phyloP scores from a whole-genome alignment of 2,329 filamentous ascomycete species.

The Neofusicoccum laricinum region DNA sequence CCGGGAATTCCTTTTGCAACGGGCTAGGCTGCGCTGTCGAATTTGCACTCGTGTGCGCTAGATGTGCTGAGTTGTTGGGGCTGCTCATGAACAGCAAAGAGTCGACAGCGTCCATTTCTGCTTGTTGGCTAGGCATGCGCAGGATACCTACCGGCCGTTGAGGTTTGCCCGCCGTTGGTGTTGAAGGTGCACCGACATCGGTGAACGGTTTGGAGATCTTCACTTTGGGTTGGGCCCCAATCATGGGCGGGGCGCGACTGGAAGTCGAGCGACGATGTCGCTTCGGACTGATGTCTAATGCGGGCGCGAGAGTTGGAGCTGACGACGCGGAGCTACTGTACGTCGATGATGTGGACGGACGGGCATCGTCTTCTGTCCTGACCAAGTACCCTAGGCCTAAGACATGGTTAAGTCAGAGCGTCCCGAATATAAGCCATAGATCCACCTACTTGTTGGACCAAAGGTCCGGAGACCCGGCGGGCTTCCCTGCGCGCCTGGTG shows the following conservation, averaged over 20 bases:
- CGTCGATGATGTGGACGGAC: conserved; percentile 29
- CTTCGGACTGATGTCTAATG: conserved; percentile 30
- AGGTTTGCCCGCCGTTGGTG: conserved; percentile 30
- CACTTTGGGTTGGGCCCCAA: conserved; percentile 30
- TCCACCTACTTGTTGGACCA: conserved; percentile 1
- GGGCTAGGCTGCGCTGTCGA: conserved; percentile 26
- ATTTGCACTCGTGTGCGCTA: background rate
- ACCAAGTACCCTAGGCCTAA: conserved; percentile 2
- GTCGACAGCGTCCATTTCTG: conserved; percentile 78
- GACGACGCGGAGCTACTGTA: conserved; percentile 24
- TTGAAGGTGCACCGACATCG: conserved; percentile 23
- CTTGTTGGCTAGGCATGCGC: conserved; percentile 67
- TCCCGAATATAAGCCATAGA: background rate
- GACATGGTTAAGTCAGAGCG: background rate
- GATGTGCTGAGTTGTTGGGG: conserved; percentile 62
- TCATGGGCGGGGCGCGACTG: conserved; percentile 30
- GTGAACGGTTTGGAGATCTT: conserved; percentile 16
- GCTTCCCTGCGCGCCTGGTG: conserved; percentile 22
- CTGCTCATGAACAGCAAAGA: conserved; percentile 79
- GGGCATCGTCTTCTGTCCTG: conserved; percentile 27
- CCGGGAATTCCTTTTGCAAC: conserved; percentile 26
- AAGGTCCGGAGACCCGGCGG: background rate
- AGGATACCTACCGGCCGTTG: conserved; percentile 49
- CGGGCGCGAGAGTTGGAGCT: conserved; percentile 30
- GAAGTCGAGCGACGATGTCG: conserved; percentile 36